Base-by-base conservation (phyloP, 108 stramenopile species). In the Ochromonas danica region DNA sequence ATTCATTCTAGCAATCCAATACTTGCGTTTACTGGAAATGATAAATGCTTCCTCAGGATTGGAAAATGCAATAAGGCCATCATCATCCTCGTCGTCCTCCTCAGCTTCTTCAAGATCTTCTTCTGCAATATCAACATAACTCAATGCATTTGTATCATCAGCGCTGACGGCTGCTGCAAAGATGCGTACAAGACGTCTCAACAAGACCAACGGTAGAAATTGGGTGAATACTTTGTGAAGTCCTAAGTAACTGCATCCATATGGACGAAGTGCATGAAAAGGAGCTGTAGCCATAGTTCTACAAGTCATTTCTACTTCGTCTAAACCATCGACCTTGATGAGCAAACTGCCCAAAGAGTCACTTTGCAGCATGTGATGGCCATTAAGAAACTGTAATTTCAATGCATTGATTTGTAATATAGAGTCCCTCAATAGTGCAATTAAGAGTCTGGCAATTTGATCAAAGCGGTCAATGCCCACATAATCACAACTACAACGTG, bases 351-450 rank as follows among this genome's bases (percentile, higher is more conserved):
- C 51, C 10, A 22, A 17, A 10, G 51, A 57, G 17, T 10, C 22
- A 10, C 17, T 22, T 57, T 57, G 51, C 51, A 17, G 17, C 51
- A 57, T 10, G 17, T 10, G 17, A 10, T 67, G 63, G 3, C 33
- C 63, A 28, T 6, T 67, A 36, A 22, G 31, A 67, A 67, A 67
- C 31, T 67, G 63, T 36, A 67, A 31, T 36, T 67, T 67, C 33
- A 36, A 28, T 28, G 31, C 17, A 67, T 67, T 67, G 30, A 33
- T 10, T 67, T 67, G 63, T 36, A 31, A 33, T 10, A 67, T 67
- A 51, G 45, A 51, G 22, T 51, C 6, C 22, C 45, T 51, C 6
- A 51, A 51, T 22, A 51, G 22, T 51, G 6, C 22, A 51, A 51
- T 51, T 6, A 51, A 51, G 45, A 51, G 22, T 51, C 22, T 51